A percentile compares a stretch with the other conserved stretches of the same genome.
phyloP scores from a whole-genome alignment of 2,329 filamentous ascomycete species.

The Arthrobotrys conoides region DNA sequence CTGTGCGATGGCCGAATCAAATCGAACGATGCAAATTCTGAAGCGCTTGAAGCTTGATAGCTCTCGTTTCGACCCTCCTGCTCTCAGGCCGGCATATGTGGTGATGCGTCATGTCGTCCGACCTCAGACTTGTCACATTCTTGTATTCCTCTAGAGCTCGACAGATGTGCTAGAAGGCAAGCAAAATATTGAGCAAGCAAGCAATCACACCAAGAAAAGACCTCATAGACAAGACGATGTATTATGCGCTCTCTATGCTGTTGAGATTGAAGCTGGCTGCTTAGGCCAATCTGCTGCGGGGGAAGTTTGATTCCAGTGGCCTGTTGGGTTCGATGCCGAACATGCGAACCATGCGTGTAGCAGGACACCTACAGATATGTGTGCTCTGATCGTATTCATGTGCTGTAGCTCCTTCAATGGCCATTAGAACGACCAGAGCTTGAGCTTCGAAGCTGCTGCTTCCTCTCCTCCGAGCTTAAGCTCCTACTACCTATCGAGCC shows the following conservation, averaged over 20 bases:
- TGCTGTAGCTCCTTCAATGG: slow-evolving; percentile 5
- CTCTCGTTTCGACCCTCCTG: not conserved
- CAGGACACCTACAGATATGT: slow-evolving; percentile 21
- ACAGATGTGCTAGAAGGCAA: not conserved
- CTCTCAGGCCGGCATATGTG: slow-evolving; percentile 44
- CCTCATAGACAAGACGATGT: not conserved
- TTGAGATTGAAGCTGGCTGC: not conserved
- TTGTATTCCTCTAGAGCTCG: slow-evolving; percentile 39
- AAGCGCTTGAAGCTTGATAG: slow-evolving; percentile 15
- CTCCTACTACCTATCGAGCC: not conserved
- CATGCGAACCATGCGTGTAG: slow-evolving; percentile 57
- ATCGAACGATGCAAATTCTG: slow-evolving; percentile 9
- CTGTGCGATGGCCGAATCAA: slow-evolving; percentile 36
- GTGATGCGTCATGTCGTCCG: slow-evolving; percentile 60
- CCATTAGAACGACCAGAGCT: slow-evolving; percentile 1
- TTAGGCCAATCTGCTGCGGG: slow-evolving; percentile 28
- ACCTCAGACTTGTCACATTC: slow-evolving; percentile 58
- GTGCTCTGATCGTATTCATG: slow-evolving; percentile 12
- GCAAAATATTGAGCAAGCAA: not conserved
- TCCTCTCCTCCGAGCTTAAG: slow-evolving; percentile 26
- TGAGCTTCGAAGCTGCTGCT: slow-evolving; percentile 20
- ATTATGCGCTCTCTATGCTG: not conserved
- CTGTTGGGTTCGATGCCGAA: slow-evolving; percentile 58
- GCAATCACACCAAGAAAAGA: not conserved
- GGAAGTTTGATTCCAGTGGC: slow-evolving; percentile 19